These are phyloP conservation scores for Trichoderma sp. DNA, from an alignment of 2,329 filamentous ascomycete genomes.

Conservation along the genomic window DNA sequence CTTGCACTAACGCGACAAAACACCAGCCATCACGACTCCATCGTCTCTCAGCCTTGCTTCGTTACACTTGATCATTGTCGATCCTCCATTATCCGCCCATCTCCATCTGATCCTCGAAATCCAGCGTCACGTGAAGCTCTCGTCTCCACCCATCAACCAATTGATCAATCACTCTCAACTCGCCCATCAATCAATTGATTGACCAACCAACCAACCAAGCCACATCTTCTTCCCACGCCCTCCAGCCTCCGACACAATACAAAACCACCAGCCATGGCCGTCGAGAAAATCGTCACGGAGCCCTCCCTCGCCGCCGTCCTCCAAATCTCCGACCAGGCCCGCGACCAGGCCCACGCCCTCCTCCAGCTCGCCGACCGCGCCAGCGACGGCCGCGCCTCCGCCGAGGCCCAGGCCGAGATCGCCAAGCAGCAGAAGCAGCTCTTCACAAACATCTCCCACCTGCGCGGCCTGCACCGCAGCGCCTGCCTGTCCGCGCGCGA, in stretches of 20 bases:
- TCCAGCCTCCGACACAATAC: neutral
- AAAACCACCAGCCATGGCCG: constrained; percentile 38
- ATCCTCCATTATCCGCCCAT: neutral
- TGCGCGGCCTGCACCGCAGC: constrained; percentile 80
- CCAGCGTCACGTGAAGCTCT: neutral
- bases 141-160: neutral
- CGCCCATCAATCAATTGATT: too few species aligned
- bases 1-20: constrained; percentile 17
- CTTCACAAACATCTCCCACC: constrained; percentile 74
- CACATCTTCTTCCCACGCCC: neutral
- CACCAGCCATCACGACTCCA: neutral
- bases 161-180: neutral
- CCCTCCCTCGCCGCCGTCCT: constrained; percentile 66
- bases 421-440: constrained; percentile 79
- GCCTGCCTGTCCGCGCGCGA: constrained; percentile 79
- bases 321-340: constrained; percentile 70
- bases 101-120: neutral
- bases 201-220: neutral
- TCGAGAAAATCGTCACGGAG: constrained; percentile 47
- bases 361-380: constrained; percentile 57
- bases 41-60: constrained; percentile 1
- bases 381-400: constrained; percentile 46
- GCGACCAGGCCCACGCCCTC: constrained; percentile 69
- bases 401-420: constrained; percentile 59
- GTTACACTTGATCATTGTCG: neutral